phyloP scores from a whole-genome alignment of 352 stramenopile genomes.

The Globisporangium rhizosaccharum region DNA sequence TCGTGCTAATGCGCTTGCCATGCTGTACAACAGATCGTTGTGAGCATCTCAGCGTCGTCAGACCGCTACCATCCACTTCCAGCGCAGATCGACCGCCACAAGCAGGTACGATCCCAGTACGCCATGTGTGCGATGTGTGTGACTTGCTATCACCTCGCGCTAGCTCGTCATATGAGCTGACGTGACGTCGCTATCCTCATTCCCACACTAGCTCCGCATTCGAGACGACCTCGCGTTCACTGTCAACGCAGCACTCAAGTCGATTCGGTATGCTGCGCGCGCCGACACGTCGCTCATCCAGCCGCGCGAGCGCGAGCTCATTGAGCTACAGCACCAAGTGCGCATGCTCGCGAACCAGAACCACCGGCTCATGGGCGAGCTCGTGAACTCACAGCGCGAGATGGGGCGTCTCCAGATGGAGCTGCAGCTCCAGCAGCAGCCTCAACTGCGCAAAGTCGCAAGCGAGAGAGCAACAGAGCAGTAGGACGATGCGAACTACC shows the following conservation, averaged over 20 bases:
- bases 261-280: constrained; percentile 43
- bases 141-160: not conserved
- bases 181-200: not conserved
- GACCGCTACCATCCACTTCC: constrained; percentile 46
- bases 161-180: not conserved
- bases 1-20: no score
- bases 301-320: constrained; percentile 27
- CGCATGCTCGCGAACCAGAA: constrained; percentile 64
- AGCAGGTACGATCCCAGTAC: constrained; percentile 30
- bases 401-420: constrained; percentile 50
- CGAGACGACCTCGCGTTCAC: constrained; percentile 71
- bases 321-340: constrained; percentile 55
- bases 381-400: constrained; percentile 47
- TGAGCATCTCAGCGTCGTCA: constrained; percentile 46
- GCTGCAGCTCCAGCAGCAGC: constrained; percentile 41
- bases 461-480: constrained; percentile 11
- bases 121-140: not conserved
- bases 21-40: constrained; percentile 27
- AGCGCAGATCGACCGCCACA: constrained; percentile 63
- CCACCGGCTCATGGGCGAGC: constrained; percentile 39
- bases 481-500: not conserved
- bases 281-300: constrained; percentile 19
- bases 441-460: constrained; percentile 32
- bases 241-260: constrained; percentile 74
- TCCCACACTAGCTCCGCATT: constrained; percentile 40